phyloP scores from a whole-genome alignment of 2,329 filamentous ascomycete species.

The Sporothrix inflata region DNA sequence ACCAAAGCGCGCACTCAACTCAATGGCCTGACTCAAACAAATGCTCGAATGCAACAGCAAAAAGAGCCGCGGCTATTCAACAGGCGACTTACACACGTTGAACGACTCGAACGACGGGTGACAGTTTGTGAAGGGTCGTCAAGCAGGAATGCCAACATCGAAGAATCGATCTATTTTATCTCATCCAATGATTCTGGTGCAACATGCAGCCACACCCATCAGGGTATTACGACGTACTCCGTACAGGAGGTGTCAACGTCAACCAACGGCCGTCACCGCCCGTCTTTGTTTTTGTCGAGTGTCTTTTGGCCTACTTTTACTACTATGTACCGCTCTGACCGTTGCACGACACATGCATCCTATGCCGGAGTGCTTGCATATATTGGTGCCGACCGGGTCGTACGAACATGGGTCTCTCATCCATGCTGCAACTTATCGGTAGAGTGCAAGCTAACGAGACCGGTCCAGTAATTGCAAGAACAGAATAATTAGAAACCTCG shows the following conservation, averaged over 20 bases:
- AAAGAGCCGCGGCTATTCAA: conserved; percentile 20
- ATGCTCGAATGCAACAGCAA: not conserved
- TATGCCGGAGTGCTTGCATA: not conserved
- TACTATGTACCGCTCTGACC: too few species aligned
- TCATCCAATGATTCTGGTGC: not conserved
- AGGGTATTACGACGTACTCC: too few species aligned
- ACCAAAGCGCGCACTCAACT: not conserved
- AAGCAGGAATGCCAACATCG: too few species aligned
- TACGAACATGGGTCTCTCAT: not conserved
- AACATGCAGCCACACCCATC: too few species aligned
- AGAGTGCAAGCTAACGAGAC: too few species aligned
- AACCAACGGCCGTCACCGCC: not conserved
- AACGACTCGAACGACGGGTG: not conserved
- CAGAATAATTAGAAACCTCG: too few species aligned
- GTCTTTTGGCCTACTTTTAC: too few species aligned
- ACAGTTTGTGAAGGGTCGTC: not conserved
- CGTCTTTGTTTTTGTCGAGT: too few species aligned
- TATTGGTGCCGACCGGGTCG: not conserved
- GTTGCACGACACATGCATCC: too few species aligned
- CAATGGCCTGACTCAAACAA: conserved; percentile 8
- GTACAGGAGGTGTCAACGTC: not conserved
- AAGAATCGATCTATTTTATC: not conserved
- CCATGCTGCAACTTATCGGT: too few species aligned
- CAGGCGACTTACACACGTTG: too few species aligned
- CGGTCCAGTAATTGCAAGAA: too few species aligned